A percentile compares a stretch with the other conserved stretches of the same genome.
Evolutionary conservation across 208 protist genomes (phyloP).

Genomic region (Wallacemonas sp.): DNA sequence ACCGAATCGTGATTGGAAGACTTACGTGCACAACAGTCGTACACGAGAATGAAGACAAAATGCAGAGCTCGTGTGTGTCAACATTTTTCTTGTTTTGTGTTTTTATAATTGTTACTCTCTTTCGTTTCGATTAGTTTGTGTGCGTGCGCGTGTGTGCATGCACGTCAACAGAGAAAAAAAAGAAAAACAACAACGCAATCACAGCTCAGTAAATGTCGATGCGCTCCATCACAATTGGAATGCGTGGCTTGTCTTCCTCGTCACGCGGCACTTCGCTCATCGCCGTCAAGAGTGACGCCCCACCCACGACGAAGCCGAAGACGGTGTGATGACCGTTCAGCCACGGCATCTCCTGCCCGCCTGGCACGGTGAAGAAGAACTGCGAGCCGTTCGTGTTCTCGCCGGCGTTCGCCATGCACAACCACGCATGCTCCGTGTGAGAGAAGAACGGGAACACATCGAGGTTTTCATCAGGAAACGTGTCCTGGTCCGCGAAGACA

Average conservation of each 20-base stretch:
- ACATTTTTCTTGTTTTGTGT: background rate
- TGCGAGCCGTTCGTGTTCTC: conserved; percentile 89
- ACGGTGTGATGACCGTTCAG: conserved; percentile 95
- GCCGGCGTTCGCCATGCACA: conserved; percentile 88
- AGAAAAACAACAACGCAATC: background rate
- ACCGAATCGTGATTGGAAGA: too few relatives aligned
- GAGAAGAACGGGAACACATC: conserved; percentile 59
- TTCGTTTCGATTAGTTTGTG: background rate
- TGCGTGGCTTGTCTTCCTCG: conserved; percentile 51
- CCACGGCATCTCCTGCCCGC: conserved; percentile 54
- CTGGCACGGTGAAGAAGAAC: conserved; percentile 87
- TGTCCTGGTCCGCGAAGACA: conserved; percentile 72
- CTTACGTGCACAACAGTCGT: too few relatives aligned
- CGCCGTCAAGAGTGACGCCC: conserved; percentile 52
- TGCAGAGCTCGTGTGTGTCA: too few relatives aligned
- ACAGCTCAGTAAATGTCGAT: conserved; percentile 43
- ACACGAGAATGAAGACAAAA: too few relatives aligned
- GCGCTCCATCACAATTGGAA: conserved; percentile 58
- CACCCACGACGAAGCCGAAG: conserved; percentile 90
- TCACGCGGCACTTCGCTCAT: conserved; percentile 45
- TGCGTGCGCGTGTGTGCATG: conserved; percentile 5
- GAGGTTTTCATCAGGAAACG: conserved; percentile 94
- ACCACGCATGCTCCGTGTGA: conserved; percentile 52
- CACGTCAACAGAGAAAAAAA: background rate
- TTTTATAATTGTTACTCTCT: background rate